Evolutionary conservation across 2,329 filamentous ascomycete species (phyloP), one percentile per base, ranked within the genome.

Genomic region (Xylaria sp.): DNA sequence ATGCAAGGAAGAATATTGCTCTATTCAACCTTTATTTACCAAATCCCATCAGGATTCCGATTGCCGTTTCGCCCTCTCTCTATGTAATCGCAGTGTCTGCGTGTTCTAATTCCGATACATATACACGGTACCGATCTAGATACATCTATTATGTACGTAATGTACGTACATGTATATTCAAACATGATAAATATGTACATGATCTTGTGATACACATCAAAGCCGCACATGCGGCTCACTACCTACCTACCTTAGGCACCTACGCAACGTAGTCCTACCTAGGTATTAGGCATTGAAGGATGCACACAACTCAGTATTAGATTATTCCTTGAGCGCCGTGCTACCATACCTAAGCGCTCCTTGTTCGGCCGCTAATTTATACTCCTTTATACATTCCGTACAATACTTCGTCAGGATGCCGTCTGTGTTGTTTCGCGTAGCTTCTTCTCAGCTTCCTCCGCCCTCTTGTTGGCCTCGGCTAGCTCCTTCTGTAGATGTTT

Each of bases 401-500:
- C 39, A 42, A 21, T 24, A 34, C 12, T n/a, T 59, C 58, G 7
- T 66, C 34, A 62, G 48, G 54, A 58, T 17, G 42, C 24, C 14
- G 39, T 19, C 47, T 59, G 24, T 21, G 39, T 50, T 60, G 72
- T 71, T 63, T 74, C 73, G 48, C 65, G 71, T n/a, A 93, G 75
- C 77, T 88, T 89, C 73, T 85, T 86, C 77, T 93, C 92, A 17
- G 91, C 88, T 64, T 86, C 85, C 27, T 86, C 86, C 14, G 94
- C 87, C 73, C 89, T 83, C 68, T 81, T 83, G 60, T 89, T 90
- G 24, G 90, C 89, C 39, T 89, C 87, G 2, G 85, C 86, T 17
- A 93, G 82, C 77, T 97, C 92, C 74, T 88, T 83, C 80, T 97
- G 90, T 69, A 99, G 81, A 68, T 90, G 87, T 80, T 93, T 95